Base-by-base conservation (phyloP, 192 early-diverging fungal genomes). In the Dispira parvispora region DNA sequence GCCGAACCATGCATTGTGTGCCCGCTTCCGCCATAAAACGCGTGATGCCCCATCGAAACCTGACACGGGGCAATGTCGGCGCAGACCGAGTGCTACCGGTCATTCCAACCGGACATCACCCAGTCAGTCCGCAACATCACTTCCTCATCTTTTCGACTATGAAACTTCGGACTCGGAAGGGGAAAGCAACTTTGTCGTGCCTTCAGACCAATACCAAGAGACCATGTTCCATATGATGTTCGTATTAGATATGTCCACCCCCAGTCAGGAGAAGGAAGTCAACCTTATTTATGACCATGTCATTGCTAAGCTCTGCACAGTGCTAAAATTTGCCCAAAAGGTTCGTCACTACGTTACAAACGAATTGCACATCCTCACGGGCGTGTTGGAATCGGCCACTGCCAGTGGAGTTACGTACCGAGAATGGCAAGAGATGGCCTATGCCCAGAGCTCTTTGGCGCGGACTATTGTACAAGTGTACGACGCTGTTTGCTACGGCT, bases 401-500 rank as follows among this genome's bases (percentile, higher is more conserved):
- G 14, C 38, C 38, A 21, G 6, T 4, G 14, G 21, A 10, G 14
- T 3, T 43, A 60, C 57, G 14, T 18, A 18, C 14, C 38, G 38
- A 5, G 57, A 60, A 14, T 60, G 57, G 57, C 11, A 43, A 12
- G 14, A 27, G 9, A 18, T 18, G 12, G 57, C 57, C 26, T 18
- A 18, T 5, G 57, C 26, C 9, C 27, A 60, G 14, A 60, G 57
- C 18, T 42, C 57, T 14, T 43, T 60, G 57, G 57, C 57, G 14
- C 57, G 57, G 1, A 43, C 57, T 32, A 14, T 60, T 13, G 57
- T 43, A 12, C 32, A 42, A 27, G 57, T 60, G 57, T 60, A 60
- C 32, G 57, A 60, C 38, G 42, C 27, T 14, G 27, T 60, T 0
- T 27, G 18, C 32, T 12, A 60, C 38, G 57, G 21, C 32, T 43